Percentiles rank a stretch among this genome's conserved stretches.
These are phyloP conservation scores for Cystobasidium sp. DNA, from an alignment of 1,284 basidiomycete genomes.

Conservation along the genomic window DNA sequence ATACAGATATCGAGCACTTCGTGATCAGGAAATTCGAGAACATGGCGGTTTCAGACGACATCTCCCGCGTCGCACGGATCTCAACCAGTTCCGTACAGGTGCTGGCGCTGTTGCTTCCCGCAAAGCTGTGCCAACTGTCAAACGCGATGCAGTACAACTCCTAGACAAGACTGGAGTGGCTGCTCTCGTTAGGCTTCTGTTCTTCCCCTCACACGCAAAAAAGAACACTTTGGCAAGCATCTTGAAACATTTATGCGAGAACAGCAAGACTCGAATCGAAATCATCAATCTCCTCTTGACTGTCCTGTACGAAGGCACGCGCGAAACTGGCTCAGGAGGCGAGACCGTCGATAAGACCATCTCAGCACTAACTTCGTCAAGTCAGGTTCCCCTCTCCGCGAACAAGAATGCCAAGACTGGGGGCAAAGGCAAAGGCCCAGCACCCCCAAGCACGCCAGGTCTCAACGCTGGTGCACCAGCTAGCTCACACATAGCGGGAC, in stretches of 20 bases:
- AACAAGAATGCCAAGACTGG: conserved; percentile 61
- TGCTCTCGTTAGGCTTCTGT: conserved; percentile 86
- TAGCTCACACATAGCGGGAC: conserved; percentile 59
- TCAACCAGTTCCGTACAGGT: background rate
- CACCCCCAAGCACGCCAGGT: conserved; percentile 32
- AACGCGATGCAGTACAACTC: conserved; percentile 82
- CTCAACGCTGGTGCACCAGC: conserved; percentile 4
- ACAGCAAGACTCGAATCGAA: conserved; percentile 86
- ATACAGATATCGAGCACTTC: conserved; percentile 40
- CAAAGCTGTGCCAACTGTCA: conserved; percentile 59
- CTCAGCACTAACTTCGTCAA: conserved; percentile 82
- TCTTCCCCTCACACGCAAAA: conserved; percentile 90
- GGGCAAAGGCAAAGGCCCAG: conserved; percentile 3
- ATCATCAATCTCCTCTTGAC: conserved; percentile 89
- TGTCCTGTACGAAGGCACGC: conserved; percentile 92
- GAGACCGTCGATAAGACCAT: conserved; percentile 83
- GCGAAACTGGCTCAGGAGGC: conserved; percentile 72
- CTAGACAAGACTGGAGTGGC: conserved; percentile 90
- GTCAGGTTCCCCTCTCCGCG: conserved; percentile 50
- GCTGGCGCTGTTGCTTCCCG: background rate
- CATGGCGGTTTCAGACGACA: conserved; percentile 7
- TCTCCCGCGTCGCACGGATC: conserved; percentile 1
- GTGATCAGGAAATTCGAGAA: conserved; percentile 38
- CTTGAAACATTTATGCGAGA: conserved; percentile 93
- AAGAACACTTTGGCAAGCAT: conserved; percentile 86